Conservation (phyloP, 345 rosid species). For the Bruguiera gymnorhiza region DNA sequence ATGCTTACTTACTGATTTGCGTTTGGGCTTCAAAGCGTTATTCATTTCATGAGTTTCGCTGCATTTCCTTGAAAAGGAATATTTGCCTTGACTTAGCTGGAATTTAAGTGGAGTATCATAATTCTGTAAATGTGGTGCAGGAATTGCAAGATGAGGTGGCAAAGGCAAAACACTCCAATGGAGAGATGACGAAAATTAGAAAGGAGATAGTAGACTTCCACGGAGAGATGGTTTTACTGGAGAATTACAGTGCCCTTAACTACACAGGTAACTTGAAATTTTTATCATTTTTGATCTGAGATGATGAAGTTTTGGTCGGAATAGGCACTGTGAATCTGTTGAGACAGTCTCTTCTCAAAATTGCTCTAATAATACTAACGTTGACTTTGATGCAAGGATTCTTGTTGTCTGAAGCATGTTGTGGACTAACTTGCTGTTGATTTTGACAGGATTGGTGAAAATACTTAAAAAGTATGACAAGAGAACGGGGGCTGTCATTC, state of each 20-base stretch:
- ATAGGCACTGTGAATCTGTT: too few species aligned
- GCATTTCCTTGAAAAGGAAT: too few species aligned
- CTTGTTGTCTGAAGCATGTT: too few species aligned
- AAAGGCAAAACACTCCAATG: slow-evolving; percentile 48
- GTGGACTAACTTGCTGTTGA: too few species aligned
- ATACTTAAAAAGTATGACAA: slow-evolving; percentile 96
- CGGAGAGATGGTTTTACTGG: slow-evolving; percentile 93
- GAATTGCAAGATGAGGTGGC: slow-evolving; percentile 67
- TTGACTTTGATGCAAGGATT: too few species aligned
- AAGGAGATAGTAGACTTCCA: slow-evolving; percentile 93
- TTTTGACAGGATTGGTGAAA: slow-evolving; percentile 71
- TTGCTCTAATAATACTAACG: too few species aligned
- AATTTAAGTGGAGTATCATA: background rate
- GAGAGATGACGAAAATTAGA: slow-evolving; percentile 56
- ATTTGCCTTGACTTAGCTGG: background rate
- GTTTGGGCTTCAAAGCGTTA: background rate
- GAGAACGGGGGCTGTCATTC: slow-evolving; percentile 84
- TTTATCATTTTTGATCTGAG: too few species aligned
- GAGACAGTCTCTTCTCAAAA: too few species aligned
- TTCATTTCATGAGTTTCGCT: background rate
- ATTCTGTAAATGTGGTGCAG: slow-evolving; percentile 33
- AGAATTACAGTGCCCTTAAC: slow-evolving; percentile 95
- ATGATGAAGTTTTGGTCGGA: too few species aligned
- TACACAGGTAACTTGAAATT: slow-evolving; percentile 57
- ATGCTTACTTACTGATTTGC: background rate